These are phyloP conservation scores for Aspergillus glaucus DNA, from an alignment of 2,329 filamentous ascomycete species.

Conservation along the genomic window DNA sequence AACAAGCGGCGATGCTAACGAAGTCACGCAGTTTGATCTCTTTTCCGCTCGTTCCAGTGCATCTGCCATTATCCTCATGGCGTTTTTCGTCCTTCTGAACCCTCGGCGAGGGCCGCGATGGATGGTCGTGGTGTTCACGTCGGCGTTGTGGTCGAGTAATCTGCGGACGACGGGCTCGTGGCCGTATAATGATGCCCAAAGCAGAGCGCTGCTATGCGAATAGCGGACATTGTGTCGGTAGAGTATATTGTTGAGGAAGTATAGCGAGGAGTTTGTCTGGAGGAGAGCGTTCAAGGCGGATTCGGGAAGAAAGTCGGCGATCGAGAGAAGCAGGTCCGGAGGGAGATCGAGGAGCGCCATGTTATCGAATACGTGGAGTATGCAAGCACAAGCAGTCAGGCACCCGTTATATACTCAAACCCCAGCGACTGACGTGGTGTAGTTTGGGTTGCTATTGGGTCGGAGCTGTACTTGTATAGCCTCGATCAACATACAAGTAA, in stretches of 20 bases:
- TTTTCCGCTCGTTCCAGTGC: neutral
- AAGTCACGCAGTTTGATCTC: neutral
- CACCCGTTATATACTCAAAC: too few species aligned
- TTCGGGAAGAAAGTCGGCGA: neutral
- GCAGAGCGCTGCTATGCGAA: slow-evolving; percentile 7
- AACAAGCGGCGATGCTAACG: neutral
- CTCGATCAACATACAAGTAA: too few species aligned
- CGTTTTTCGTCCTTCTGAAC: too few species aligned
- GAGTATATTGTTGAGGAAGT: slow-evolving; percentile 12
- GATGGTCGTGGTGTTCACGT: slow-evolving; percentile 5
- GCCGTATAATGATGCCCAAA: slow-evolving; percentile 15
- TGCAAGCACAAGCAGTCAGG: neutral
- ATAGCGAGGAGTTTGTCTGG: slow-evolving; percentile 7
- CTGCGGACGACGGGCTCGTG: slow-evolving; percentile 5
- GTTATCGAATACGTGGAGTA: neutral
- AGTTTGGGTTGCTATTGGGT: too few species aligned
- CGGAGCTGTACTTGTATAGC: too few species aligned
- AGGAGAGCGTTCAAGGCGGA: slow-evolving; percentile 10
- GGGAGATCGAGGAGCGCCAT: neutral
- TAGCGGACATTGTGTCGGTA: slow-evolving; percentile 12
- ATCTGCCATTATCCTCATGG: too few species aligned
- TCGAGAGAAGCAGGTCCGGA: neutral
- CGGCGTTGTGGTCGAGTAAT: slow-evolving; percentile 11
- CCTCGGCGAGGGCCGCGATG: neutral
- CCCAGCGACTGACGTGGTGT: too few species aligned